A percentile compares a stretch with the other conserved stretches of the same genome.
phyloP scores from a whole-genome alignment of 768 basidiomycete genomes.

The Leccinellum luteum region DNA sequence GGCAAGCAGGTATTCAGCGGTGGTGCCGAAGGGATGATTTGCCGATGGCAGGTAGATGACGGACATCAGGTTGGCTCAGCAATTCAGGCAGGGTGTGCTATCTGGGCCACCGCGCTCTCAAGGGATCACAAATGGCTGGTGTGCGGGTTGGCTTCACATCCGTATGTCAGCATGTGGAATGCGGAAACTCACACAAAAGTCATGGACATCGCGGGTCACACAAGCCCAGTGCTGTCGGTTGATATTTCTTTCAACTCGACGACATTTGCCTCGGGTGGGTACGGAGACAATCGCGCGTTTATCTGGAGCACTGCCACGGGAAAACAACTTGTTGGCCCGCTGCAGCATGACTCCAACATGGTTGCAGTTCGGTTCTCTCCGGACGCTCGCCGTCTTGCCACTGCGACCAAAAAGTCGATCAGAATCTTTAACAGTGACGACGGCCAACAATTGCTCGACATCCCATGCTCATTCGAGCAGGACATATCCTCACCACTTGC shows the following conservation, averaged over 20 bases:
- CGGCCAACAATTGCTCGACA: not conserved
- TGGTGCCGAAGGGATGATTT: not conserved
- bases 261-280: not conserved
- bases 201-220: not conserved
- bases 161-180: not conserved
- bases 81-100: not conserved
- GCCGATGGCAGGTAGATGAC: not conserved
- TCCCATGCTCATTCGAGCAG: not conserved
- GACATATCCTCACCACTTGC: not conserved
- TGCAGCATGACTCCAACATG: not conserved
- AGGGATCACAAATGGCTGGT: not conserved
- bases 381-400: not conserved
- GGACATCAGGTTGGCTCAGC: not conserved
- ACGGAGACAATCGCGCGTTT: not conserved
- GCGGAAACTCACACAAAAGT: not conserved
- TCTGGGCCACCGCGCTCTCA: not conserved
- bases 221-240: not conserved
- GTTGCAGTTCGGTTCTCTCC: not conserved
- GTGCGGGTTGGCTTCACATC: not conserved
- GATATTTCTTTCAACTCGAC: not conserved
- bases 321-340: not conserved
- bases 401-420: not conserved
- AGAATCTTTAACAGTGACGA: not conserved
- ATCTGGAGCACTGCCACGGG: not conserved
- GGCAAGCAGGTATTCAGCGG: not conserved